Percentiles rank a stretch among this genome's conserved stretches.
Conservation (phyloP, 305 asterid species). For the Rubia balearica region DNA sequence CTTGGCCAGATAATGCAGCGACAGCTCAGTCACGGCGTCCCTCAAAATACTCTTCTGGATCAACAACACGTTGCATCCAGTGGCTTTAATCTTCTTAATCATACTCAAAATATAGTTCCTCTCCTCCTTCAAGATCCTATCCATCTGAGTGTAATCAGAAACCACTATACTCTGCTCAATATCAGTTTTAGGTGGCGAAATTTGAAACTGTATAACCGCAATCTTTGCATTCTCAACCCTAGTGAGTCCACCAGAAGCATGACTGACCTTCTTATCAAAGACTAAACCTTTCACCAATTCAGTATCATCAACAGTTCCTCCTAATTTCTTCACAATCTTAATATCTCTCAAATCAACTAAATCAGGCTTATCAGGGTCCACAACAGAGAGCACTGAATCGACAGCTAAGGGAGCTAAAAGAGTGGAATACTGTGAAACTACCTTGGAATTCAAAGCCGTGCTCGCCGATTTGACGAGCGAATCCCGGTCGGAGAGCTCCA, state of each 20-base stretch:
- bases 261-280: slow-evolving; percentile 95
- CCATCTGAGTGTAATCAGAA: slow-evolving; percentile 97
- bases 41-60: slow-evolving; percentile 97
- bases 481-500: slow-evolving; percentile 77
- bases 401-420: slow-evolving; percentile 95
- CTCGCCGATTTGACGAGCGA: slow-evolving; percentile 81
- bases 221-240: slow-evolving; percentile 85
- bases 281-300: slow-evolving; percentile 72
- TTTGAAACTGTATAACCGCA: slow-evolving; percentile 86
- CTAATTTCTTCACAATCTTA: slow-evolving; percentile 79
- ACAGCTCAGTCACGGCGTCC: slow-evolving; percentile 93
- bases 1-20: slow-evolving; percentile 84
- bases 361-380: slow-evolving; percentile 82
- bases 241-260: slow-evolving; percentile 85
- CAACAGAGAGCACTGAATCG: slow-evolving; percentile 84
- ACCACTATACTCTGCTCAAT: slow-evolving; percentile 95
- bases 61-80: slow-evolving; percentile 87
- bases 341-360: slow-evolving; percentile 84
- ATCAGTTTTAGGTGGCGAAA: slow-evolving; percentile 95
- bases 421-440: slow-evolving; percentile 86
- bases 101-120: slow-evolving; percentile 86
- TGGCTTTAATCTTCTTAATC: slow-evolving; percentile 89
- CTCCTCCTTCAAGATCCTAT: slow-evolving; percentile 96
- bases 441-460: slow-evolving; percentile 82
- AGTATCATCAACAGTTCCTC: slow-evolving; percentile 97